These are phyloP conservation scores for Theileria parva DNA, from an alignment of 169 alveolate species.

Conservation along the genomic window DNA sequence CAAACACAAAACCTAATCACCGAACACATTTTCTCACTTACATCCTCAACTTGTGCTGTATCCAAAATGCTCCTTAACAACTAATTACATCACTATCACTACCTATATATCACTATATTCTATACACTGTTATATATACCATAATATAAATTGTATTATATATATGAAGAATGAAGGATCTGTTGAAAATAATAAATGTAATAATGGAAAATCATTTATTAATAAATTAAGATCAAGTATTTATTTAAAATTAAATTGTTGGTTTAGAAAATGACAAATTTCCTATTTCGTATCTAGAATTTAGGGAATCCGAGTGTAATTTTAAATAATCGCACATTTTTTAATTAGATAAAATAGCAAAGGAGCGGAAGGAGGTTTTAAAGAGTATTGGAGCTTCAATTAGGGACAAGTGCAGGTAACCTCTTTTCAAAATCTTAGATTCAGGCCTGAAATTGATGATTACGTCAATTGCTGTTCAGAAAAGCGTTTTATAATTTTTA, in stretches of 20 bases:
- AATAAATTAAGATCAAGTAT: slow-evolving; percentile 36
- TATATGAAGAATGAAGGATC: neutral
- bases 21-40: slow-evolving; percentile 66
- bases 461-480: slow-evolving; percentile 64
- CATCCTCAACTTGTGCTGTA: slow-evolving; percentile 58
- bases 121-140: neutral
- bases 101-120: neutral
- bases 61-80: slow-evolving; percentile 39
- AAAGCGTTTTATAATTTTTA: slow-evolving; percentile 27
- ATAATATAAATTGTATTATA: neutral
- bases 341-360: slow-evolving; percentile 49
- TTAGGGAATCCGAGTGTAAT: slow-evolving; percentile 66
- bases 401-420: slow-evolving; percentile 64
- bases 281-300: slow-evolving; percentile 63
- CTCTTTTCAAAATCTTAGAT: neutral
- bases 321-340: neutral
- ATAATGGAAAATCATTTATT: slow-evolving; percentile 30
- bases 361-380: slow-evolving; percentile 53
- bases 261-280: slow-evolving; percentile 44
- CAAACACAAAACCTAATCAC: slow-evolving; percentile 50
- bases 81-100: neutral
- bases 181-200: neutral
- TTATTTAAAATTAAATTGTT: neutral
- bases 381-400: slow-evolving; percentile 40
- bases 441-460: slow-evolving; percentile 67